Conservation (phyloP, 306 rosid genomes). For the Trifolium fragiferum region DNA sequence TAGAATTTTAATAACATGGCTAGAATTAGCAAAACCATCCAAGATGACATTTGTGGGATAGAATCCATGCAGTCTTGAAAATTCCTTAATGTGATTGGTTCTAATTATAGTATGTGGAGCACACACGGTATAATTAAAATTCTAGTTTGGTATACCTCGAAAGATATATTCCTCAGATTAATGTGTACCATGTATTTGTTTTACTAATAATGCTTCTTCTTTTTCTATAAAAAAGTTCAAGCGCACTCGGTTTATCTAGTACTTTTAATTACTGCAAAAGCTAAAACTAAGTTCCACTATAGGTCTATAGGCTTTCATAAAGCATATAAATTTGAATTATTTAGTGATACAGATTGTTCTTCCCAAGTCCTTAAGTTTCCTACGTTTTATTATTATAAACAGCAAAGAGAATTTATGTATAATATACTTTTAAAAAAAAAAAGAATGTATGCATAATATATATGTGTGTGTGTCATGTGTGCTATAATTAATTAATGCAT, state of each 20-base stretch:
- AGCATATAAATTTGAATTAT: background rate
- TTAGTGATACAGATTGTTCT: background rate
- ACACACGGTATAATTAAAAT: background rate
- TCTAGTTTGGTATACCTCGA: constrained; percentile 29
- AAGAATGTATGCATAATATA: too few relatives aligned
- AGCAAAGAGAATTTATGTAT: too few relatives aligned
- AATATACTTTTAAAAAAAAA: too few relatives aligned
- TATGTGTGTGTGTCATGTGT: too few relatives aligned
- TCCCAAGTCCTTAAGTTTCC: background rate
- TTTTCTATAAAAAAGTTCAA: constrained; percentile 46
- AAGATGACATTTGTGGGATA: background rate
- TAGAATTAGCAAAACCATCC: background rate
- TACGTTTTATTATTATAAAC: too few relatives aligned
- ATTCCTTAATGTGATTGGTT: background rate
- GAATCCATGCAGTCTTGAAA: background rate
- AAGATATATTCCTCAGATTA: background rate
- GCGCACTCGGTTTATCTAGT: constrained; percentile 38
- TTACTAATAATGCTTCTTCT: constrained; percentile 29
- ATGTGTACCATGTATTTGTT: background rate
- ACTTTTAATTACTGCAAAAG: constrained; percentile 45
- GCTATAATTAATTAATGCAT: too few relatives aligned
- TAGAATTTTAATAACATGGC: background rate
- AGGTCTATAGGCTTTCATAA: constrained; percentile 48
- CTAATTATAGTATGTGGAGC: background rate
- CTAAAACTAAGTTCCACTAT: constrained; percentile 43